These are phyloP conservation scores for Mortierella claussenii DNA, from an alignment of 192 early-diverging fungal species.

Conservation along the genomic window DNA sequence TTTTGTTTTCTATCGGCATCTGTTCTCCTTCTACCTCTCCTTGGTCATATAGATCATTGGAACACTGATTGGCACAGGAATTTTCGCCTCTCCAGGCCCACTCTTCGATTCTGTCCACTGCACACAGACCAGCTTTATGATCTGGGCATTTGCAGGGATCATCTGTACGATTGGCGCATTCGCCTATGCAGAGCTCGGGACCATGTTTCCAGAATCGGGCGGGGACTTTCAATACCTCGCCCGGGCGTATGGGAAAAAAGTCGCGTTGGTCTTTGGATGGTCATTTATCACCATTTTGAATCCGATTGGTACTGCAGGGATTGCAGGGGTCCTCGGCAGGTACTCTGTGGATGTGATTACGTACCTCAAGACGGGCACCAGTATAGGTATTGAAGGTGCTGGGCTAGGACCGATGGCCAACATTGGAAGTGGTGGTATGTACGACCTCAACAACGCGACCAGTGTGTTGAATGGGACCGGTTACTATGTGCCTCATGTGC, in stretches of 20 bases:
- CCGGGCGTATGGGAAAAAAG: conserved; percentile 64
- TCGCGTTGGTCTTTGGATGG: conserved; percentile 69
- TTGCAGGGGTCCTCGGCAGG: conserved; percentile 49
- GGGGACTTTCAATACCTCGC: conserved; percentile 72
- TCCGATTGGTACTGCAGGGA: conserved; percentile 60
- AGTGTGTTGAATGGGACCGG: conserved; percentile 8
- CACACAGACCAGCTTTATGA: conserved; percentile 47
- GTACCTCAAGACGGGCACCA: conserved; percentile 34
- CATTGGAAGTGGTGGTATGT: neutral
- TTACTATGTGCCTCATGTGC: neutral
- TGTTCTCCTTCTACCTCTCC: neutral
- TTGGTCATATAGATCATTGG: conserved; percentile 46
- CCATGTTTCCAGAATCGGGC: conserved; percentile 52
- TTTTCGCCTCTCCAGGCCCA: conserved; percentile 72
- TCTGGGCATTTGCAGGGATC: conserved; percentile 50
- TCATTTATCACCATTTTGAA: conserved; percentile 62
- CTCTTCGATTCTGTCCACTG: conserved; percentile 53
- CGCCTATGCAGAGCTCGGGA: conserved; percentile 55
- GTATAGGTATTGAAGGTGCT: conserved; percentile 10
- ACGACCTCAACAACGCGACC: too few species aligned
- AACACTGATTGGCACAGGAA: conserved; percentile 65
- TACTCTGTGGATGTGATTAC: conserved; percentile 39
- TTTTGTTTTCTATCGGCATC: neutral
- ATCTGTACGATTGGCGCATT: conserved; percentile 46
- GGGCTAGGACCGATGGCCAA: neutral